Evolutionary conservation across 345 rosid genomes (phyloP), one percentile per base, ranked within the genome.

Genomic region (Triadica sebifera): DNA sequence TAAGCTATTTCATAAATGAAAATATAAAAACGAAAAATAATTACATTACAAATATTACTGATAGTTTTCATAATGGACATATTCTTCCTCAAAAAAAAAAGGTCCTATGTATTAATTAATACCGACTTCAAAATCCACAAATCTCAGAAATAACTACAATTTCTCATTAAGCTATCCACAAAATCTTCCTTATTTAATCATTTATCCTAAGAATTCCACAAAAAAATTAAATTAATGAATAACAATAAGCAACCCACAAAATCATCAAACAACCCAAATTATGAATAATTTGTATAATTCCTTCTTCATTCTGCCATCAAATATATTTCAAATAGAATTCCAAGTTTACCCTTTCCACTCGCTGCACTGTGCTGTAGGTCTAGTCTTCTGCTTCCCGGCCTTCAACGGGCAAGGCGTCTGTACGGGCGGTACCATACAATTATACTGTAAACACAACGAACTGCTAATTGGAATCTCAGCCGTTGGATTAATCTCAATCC

Each of bases 371-470:
- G 81, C 64, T 0, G 94, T 77, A 4, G 99, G 99, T 81, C 99
- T 89, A 0, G 96, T 84, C 86, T 84, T 91, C 86, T 91, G 89
- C 66, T 76, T 80, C 60, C 99, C 99, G 20, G 97, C 84, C 45
- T 88, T 91, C 84, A 90, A 80, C 61, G 99, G 99, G 89, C 99
- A 95, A 0, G 96, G 86, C 49, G 96, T 81, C 84, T 89, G 90
- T 58, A 93, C 78, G 69, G 99, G 96, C 63, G 90, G 88, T 24
- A 94, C 98, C 99, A 93, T 93, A 67, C 99, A 94, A 45, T 94
- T 94, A 72, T 91, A 94, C 81, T 93, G 97, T 52, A 92, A 75
- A 79, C 99, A 94, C 79, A 94, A 73, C n/a, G 98, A 91, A 65
- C 91, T 88, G 68, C 94, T 92, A 73, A 83, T 16, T 34, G 98